phyloP scores from a whole-genome alignment of 176 grass and related monocot genomes.

The Eleusine coracana region DNA sequence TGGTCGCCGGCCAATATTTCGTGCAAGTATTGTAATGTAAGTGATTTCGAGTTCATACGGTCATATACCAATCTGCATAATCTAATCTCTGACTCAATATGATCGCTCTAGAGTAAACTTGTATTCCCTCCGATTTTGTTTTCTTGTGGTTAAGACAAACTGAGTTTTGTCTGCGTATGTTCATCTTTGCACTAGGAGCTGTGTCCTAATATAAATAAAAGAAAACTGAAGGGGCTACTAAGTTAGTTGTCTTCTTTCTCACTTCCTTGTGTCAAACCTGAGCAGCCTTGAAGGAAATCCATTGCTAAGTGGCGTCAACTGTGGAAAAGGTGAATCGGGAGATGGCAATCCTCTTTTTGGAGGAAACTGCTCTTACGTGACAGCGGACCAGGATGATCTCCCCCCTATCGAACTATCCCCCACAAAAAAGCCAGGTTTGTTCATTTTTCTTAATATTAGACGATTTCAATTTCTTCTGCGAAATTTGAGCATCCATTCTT shows the following conservation, averaged over 20 bases:
- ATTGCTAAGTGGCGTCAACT: constrained; percentile 36
- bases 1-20: constrained; percentile 48
- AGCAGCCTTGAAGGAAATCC: constrained; percentile 69
- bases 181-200: no score
- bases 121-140: neutral
- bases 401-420: constrained; percentile 7
- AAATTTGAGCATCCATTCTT: neutral
- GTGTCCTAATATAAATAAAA: no score
- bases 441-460: neutral
- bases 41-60: constrained; percentile 46
- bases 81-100: neutral
- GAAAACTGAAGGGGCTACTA: neutral
- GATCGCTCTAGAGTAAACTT: neutral
- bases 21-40: constrained; percentile 34
- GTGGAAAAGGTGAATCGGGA: constrained; percentile 26
- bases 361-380: constrained; percentile 43
- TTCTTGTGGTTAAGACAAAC: neutral
- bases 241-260: constrained; percentile 21
- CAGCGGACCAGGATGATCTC: constrained; percentile 27
- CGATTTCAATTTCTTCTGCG: neutral
- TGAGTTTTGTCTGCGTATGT: no score
- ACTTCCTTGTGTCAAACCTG: neutral
- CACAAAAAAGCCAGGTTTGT: constrained; percentile 18
- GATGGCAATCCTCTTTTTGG: neutral
- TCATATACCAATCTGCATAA: neutral